Percentiles rank a stretch among this genome's conserved stretches.
Evolutionary conservation across 2,329 filamentous ascomycete species (phyloP).

Genomic region (Xylaria sp.): DNA sequence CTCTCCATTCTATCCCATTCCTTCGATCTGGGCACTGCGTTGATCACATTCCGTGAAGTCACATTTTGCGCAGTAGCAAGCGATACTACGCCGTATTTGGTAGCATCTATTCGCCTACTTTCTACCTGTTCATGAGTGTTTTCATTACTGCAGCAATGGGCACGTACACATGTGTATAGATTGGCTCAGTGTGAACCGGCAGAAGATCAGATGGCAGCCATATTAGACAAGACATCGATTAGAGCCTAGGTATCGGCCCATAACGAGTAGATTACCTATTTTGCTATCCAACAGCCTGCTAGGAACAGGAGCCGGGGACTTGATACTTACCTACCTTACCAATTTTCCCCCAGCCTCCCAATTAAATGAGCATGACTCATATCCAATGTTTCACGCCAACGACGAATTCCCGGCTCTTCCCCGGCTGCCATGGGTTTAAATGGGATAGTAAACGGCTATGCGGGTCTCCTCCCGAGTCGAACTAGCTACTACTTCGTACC

Average conservation of each 20-base stretch:
- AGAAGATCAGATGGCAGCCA: conserved; percentile 17
- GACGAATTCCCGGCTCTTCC: conserved; percentile 28
- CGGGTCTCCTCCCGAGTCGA: conserved; percentile 36
- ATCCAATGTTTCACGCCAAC: conserved; percentile 38
- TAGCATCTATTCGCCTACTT: neutral
- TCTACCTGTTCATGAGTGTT: neutral
- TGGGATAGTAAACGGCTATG: conserved; percentile 27
- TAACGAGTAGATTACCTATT: conserved; percentile 11
- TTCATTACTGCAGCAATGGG: neutral
- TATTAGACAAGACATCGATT: conserved; percentile 18
- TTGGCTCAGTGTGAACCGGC: neutral
- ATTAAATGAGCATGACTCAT: conserved; percentile 46
- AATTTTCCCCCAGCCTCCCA: conserved; percentile 38
- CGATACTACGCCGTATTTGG: neutral
- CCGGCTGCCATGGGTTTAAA: conserved; percentile 17
- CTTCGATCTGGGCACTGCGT: neutral
- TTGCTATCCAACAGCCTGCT: conserved; percentile 20
- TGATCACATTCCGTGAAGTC: conserved; percentile 2
- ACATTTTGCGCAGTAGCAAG: conserved; percentile 1
- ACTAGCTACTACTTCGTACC: neutral
- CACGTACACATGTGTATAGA: too few species aligned
- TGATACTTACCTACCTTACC: neutral
- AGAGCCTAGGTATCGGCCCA: conserved; percentile 21
- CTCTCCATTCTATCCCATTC: neutral
- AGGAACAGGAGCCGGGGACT: conserved; percentile 28